A percentile compares a stretch with the other conserved stretches of the same genome.
These are phyloP conservation scores for Colletotrichum horii DNA, from an alignment of 2,329 filamentous ascomycete species.

Conservation along the genomic window DNA sequence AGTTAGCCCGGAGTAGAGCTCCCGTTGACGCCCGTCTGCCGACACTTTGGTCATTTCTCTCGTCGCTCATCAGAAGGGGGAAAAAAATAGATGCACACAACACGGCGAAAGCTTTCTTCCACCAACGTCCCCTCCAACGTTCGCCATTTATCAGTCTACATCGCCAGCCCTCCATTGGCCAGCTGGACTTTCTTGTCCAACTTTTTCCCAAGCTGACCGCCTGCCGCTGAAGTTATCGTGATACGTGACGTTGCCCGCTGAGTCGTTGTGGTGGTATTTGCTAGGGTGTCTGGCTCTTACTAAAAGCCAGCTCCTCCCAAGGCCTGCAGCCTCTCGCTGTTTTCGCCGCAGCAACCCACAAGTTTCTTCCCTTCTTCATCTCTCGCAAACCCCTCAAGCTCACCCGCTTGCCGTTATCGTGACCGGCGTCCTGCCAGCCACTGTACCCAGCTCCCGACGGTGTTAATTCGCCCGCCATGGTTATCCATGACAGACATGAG, in stretches of 20 bases:
- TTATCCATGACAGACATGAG: conserved; percentile 86
- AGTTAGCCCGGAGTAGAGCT: conserved; percentile 4
- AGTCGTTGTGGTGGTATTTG: conserved; percentile 10
- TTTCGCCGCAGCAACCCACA: conserved; percentile 14
- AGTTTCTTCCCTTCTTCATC: background rate
- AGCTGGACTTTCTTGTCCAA: background rate
- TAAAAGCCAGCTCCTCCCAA: conserved; percentile 15
- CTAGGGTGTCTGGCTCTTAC: conserved; percentile 19
- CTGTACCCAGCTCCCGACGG: background rate
- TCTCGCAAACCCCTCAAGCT: conserved; percentile 4
- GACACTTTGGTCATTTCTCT: background rate
- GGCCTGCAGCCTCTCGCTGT: conserved; percentile 2
- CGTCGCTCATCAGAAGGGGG: background rate
- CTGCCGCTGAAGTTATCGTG: conserved; percentile 17
- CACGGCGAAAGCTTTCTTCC: background rate
- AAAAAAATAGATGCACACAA: background rate
- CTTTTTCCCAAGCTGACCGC: background rate
- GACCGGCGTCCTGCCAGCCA: background rate
- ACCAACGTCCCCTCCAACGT: background rate
- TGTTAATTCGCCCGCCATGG: conserved; percentile 62
- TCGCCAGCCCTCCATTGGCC: background rate
- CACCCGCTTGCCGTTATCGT: background rate
- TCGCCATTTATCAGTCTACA: background rate
- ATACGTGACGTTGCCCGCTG: conserved; percentile 19
- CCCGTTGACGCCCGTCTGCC: background rate